Evolutionary conservation across 2,329 filamentous ascomycete species (phyloP).

Genomic region (Trichoderma atroviride): DNA sequence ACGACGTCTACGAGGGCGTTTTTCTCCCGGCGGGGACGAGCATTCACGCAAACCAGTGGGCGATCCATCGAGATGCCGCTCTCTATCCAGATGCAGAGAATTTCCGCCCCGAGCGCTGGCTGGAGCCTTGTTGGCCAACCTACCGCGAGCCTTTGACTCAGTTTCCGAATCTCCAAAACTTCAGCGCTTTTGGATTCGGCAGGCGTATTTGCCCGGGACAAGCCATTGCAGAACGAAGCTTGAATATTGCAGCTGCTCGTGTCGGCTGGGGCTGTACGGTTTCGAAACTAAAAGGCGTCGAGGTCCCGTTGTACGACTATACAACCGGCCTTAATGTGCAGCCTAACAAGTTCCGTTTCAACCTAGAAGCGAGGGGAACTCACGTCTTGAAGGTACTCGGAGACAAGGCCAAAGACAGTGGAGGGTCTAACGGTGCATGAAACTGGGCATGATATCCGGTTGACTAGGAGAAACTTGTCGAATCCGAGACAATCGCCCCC

Average conservation of each 20-base stretch:
- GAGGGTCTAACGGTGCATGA: neutral
- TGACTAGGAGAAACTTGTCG: too few species aligned
- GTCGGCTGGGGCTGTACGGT: neutral
- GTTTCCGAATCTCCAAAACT: conserved; percentile 62
- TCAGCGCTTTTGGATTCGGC: conserved; percentile 46
- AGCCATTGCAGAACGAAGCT: conserved; percentile 9
- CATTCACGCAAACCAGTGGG: conserved; percentile 36
- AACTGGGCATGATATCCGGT: too few species aligned
- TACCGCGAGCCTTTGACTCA: conserved; percentile 65
- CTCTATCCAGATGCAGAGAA: conserved; percentile 66
- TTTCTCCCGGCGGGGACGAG: conserved; percentile 47
- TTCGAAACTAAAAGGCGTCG: neutral
- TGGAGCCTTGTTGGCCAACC: conserved; percentile 64
- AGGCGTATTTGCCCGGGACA: conserved; percentile 13
- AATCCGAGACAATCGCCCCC: too few species aligned
- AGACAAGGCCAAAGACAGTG: neutral
- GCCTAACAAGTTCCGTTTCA: neutral
- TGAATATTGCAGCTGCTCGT: neutral
- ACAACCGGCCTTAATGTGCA: conserved; percentile 4
- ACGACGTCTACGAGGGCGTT: conserved; percentile 52
- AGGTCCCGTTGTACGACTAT: conserved; percentile 4
- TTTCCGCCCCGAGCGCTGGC: conserved; percentile 64
- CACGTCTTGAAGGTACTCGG: neutral
- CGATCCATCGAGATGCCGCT: conserved; percentile 59
- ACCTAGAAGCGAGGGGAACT: neutral